Evolutionary conservation across 2,329 filamentous ascomycete species (phyloP), one percentile per base, ranked within the genome.

Genomic region (Paracoccidioides brasiliensis): DNA sequence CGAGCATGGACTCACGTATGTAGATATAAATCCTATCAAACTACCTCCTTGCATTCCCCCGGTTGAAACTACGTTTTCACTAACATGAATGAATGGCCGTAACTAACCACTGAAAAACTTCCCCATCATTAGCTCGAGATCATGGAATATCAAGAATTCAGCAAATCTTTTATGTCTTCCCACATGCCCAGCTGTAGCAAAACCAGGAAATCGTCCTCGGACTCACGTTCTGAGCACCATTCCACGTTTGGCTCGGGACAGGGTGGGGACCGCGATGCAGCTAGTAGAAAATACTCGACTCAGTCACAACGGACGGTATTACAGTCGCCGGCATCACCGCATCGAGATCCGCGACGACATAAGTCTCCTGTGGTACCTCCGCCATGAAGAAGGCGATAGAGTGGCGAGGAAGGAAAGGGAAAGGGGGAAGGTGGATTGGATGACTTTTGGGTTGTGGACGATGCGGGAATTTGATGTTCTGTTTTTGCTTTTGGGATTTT

Each of bases 1-100:
- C 59, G 58, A 28, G 55, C 56, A 37, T 70, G 67, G 67, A 58
- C 64, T 38, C 68, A 69, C 55, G 57, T 64, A 61, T 55, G 63
- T 57, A 33, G 22, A n/a, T 40, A 33, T 22, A 22, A 22, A 22
- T 6, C 32, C 43, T 41, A n/a, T 48, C 22, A 22, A 28, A 45
- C 33, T 28, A 32, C 30, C 35, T 1, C 40, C 14, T 14, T 5
- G n/a, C 10, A 42, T 42, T 14, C 28, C 30, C 5, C 44, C 12
- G 12, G 33, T 5, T 3, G 22, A 12, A 30, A 10, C 43, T 10
- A 10, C 5, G 14, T 38, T 12, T 38, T 9, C 5, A n/a, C 10
- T 7, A 3, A 30, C 1, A 2, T 46, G 12, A 30, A 46, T 30
- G 6, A 22, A 44, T 38, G 22, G 22, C 22, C 22, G 22, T 2